Evolutionary conservation across 2,329 filamentous ascomycete species (phyloP).

Genomic region (Rhynchosporium secalis): DNA sequence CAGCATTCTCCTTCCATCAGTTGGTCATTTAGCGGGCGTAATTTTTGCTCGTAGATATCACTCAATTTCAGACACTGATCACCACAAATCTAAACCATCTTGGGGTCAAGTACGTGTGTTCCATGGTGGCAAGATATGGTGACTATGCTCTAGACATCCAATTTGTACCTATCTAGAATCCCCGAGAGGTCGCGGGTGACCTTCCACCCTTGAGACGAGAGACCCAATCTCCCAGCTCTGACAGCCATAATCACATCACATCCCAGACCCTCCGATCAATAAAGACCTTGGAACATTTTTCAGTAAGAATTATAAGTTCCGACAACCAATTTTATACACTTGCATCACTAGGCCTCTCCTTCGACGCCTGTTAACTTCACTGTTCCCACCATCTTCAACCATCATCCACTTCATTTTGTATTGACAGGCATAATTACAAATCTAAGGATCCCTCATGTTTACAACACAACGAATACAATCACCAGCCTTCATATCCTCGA

Average conservation of each 20-base stretch:
- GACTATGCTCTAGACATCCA: too few species aligned
- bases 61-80: background rate
- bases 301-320: background rate
- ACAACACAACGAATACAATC: conserved; percentile 97
- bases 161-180: too few species aligned
- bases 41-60: conserved; percentile 13
- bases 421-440: background rate
- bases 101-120: background rate
- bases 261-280: too few species aligned
- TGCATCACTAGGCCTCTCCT: background rate
- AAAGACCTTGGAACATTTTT: too few species aligned
- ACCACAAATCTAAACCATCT: background rate
- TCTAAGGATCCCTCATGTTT: conserved; percentile 49
- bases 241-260: too few species aligned
- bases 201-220: too few species aligned
- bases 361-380: background rate
- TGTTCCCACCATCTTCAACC: background rate
- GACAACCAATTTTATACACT: background rate
- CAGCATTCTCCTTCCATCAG: conserved; percentile 9
- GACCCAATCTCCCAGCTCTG: too few species aligned
- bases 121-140: too few species aligned
- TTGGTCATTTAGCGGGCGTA: conserved; percentile 26
- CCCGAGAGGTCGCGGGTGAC: too few species aligned
- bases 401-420: background rate
- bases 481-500: conserved; percentile 90